phyloP scores from a whole-genome alignment of 768 basidiomycete genomes.

The Trametes cubensis region DNA sequence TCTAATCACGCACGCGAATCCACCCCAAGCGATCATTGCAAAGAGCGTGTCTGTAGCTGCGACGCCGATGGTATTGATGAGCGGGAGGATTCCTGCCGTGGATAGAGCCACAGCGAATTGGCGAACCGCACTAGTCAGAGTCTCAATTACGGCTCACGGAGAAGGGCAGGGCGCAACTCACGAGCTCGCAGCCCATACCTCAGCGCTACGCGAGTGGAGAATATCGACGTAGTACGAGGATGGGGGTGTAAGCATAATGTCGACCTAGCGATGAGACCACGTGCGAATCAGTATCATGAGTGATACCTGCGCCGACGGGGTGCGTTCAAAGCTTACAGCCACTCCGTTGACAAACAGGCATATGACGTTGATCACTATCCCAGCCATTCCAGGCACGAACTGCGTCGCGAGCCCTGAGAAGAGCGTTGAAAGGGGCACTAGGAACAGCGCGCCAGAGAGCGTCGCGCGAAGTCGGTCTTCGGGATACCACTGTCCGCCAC shows the following conservation, averaged over 20 bases:
- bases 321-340: slow-evolving; percentile 48
- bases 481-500: slow-evolving; percentile 63
- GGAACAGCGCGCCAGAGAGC: slow-evolving; percentile 45
- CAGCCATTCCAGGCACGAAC: slow-evolving; percentile 51
- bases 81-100: slow-evolving; percentile 53
- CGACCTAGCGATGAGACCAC: slow-evolving; percentile 43
- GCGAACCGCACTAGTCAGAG: slow-evolving; percentile 47
- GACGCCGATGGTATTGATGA: slow-evolving; percentile 57
- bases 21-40: slow-evolving; percentile 50
- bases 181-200: slow-evolving; percentile 60
- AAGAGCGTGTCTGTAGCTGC: slow-evolving; percentile 49
- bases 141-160: not conserved
- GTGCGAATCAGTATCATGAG: too few relatives aligned
- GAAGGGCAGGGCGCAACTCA: slow-evolving; percentile 34
- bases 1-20: slow-evolving; percentile 51
- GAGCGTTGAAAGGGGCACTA: slow-evolving; percentile 57
- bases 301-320: too few relatives aligned
- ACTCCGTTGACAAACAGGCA: slow-evolving; percentile 66
- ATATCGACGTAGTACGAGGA: slow-evolving; percentile 64
- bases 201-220: slow-evolving; percentile 61
- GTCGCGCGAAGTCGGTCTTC: slow-evolving; percentile 68
- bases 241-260: slow-evolving; percentile 56
- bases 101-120: slow-evolving; percentile 45
- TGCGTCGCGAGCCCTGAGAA: slow-evolving; percentile 50
- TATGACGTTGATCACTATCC: slow-evolving; percentile 53